Base-by-base conservation (phyloP, 2,329 filamentous ascomycete species). In the Aspergillus novoparasiticus region DNA sequence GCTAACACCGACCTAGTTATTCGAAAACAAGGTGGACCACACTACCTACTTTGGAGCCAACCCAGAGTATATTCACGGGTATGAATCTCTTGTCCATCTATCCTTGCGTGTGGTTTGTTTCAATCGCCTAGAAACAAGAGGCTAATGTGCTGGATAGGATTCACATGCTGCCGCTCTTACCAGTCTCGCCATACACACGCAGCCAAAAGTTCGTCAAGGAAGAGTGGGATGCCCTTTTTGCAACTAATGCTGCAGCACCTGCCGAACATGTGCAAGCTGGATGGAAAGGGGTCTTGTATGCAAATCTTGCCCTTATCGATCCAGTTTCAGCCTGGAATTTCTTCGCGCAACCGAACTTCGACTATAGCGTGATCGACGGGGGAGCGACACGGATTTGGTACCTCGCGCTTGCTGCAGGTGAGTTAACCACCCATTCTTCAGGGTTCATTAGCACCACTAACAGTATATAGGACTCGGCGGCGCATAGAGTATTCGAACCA, bases 1-100 rank as follows among this genome's bases (percentile, higher is more conserved):
- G 58, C 63, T 60, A 16, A 64, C 56, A 85, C 43, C 83, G 84
- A 2, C 41, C 28, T 60, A 82, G 79, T 75, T 96, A 10, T 98
- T 97, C 72, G 94, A 98, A 79, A 97, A 97, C 82, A 98, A 98
- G 80, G 86, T 93, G 59, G 92, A 98, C 76, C 93, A 97, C 78
- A 90, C 91, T 4, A 97, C 94, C 1, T 97, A 93, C 79, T 97
- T 97, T 72, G 92, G 92, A 53, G 76, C 81, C 57, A 87, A 89
- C 62, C 84, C 87, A 14, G 90, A 94, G 77, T 92, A 87, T 70
- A 86, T 96, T 64, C 83, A 89, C 74, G 87, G 85, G 80, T 81
- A 72, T 59, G 73, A 11, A 26, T 28, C 66, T 69, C 23, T 10
- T 34, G 30, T 69, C 16, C 5, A 16, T 34, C 48, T 19, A 4